phyloP scores from a whole-genome alignment of 495 filamentous ascomycete species.

The Daldinia caldariorum region DNA sequence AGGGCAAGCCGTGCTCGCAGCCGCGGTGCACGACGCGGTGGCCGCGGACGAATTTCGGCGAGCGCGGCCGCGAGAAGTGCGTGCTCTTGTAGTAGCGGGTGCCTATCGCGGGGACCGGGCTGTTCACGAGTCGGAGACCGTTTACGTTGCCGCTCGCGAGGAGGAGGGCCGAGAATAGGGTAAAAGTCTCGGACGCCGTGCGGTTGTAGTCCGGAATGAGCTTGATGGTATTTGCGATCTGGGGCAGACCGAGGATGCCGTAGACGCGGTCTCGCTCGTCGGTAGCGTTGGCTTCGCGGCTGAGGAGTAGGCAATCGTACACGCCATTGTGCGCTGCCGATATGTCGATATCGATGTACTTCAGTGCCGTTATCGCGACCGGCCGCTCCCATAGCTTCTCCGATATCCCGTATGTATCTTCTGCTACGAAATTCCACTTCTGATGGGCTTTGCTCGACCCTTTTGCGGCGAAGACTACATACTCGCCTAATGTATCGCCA shows the following conservation, averaged over 20 bases:
- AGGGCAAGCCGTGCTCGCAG: constrained; percentile 28
- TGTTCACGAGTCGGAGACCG: constrained; percentile 26
- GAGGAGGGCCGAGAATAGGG: constrained; percentile 27
- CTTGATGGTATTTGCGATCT: constrained; percentile 16
- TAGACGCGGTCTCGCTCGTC: constrained; percentile 40
- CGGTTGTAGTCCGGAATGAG: constrained; percentile 31
- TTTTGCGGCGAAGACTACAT: background rate
- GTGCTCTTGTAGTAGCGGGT: constrained; percentile 27
- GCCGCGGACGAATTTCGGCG: constrained; percentile 21
- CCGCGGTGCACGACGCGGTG: constrained; percentile 27
- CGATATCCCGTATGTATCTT: constrained; percentile 22
- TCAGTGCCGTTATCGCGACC: constrained; percentile 16
- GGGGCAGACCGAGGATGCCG: constrained; percentile 35
- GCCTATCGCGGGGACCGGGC: constrained; percentile 16
- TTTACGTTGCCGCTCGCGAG: constrained; percentile 29
- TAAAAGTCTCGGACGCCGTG: constrained; percentile 29
- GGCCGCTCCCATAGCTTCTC: constrained; percentile 34
- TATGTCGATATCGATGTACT: constrained; percentile 14
- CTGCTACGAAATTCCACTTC: constrained; percentile 14
- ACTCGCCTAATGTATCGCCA: background rate
- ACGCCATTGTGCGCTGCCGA: constrained; percentile 12
- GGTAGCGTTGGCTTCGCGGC: constrained; percentile 35
- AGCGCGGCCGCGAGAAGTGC: constrained; percentile 30
- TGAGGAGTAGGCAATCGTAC: constrained; percentile 28
- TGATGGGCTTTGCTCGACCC: background rate